A percentile compares a stretch with the other conserved stretches of the same genome.
phyloP scores from a whole-genome alignment of 2,329 filamentous ascomycete species.

The Cercospora sp. region DNA sequence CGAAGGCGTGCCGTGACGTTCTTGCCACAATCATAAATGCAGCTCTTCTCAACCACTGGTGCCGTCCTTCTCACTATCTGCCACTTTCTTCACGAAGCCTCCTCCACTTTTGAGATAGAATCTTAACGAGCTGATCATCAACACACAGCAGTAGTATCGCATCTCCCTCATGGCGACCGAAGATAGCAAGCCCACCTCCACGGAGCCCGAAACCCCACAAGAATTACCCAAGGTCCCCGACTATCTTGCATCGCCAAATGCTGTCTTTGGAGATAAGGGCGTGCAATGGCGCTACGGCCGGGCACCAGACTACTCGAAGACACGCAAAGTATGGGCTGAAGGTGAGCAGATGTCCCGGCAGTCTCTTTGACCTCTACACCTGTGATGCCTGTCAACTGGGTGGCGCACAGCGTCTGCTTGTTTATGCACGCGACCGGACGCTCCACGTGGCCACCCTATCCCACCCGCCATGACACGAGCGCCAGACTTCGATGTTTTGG shows the following conservation, averaged over 20 bases:
- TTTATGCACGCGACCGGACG: constrained; percentile 5
- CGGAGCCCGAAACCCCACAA: constrained; percentile 29
- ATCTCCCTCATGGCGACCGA: constrained; percentile 34
- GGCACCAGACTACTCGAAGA: constrained; percentile 65
- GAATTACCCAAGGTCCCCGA: constrained; percentile 52
- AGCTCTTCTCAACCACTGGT: constrained; percentile 10
- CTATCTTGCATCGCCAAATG: constrained; percentile 60
- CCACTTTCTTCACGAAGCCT: not conserved
- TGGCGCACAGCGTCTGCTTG: not conserved
- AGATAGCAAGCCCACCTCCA: constrained; percentile 20
- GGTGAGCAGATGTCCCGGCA: constrained; percentile 47
- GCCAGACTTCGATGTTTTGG: constrained; percentile 7
- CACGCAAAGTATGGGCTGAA: constrained; percentile 59
- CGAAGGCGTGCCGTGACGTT: constrained; percentile 17
- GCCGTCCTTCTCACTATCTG: not conserved
- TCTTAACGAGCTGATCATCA: not conserved
- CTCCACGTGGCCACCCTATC: constrained; percentile 16
- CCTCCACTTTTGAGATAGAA: not conserved
- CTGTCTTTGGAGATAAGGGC: constrained; percentile 56
- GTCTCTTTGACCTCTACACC: not conserved
- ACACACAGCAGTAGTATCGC: not conserved
- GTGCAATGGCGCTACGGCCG: constrained; percentile 62
- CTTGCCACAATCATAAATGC: constrained; percentile 20
- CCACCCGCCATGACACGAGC: constrained; percentile 9
- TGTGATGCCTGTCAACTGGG: constrained; percentile 7